Percentiles rank a stretch among this genome's conserved stretches.
These are phyloP conservation scores for Diaporthe ampelina DNA, from an alignment of 2,329 filamentous ascomycete species.

Conservation along the genomic window DNA sequence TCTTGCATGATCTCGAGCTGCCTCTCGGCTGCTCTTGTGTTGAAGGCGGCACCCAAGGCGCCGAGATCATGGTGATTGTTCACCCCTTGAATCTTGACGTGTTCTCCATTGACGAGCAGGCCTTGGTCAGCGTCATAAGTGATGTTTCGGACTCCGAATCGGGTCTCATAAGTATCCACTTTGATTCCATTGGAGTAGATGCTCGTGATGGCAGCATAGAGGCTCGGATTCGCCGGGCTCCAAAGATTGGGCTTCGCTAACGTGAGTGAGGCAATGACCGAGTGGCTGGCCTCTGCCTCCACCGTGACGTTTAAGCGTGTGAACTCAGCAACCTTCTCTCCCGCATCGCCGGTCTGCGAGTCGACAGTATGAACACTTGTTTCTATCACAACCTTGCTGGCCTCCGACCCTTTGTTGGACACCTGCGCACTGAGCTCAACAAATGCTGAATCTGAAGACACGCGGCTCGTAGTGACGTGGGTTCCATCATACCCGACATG, in stretches of 20 bases:
- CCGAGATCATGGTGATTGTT: constrained; percentile 67
- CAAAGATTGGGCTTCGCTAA: constrained; percentile 59
- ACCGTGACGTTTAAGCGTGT: constrained; percentile 49
- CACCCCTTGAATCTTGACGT: constrained; percentile 59
- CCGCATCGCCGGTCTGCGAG: constrained; percentile 47
- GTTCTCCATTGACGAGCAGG: constrained; percentile 61
- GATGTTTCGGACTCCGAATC: constrained; percentile 63
- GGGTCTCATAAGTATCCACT: constrained; percentile 63
- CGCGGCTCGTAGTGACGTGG: constrained; percentile 59
- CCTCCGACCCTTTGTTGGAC: constrained; percentile 56
- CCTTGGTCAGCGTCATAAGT: constrained; percentile 57
- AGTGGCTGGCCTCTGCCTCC: constrained; percentile 49
- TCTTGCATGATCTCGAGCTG: constrained; percentile 64
- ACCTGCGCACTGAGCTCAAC: constrained; percentile 60
- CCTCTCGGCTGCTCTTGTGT: constrained; percentile 61
- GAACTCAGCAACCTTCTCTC: constrained; percentile 52
- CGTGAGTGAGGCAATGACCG: constrained; percentile 52
- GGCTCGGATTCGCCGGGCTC: constrained; percentile 64
- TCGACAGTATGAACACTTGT: constrained; percentile 59
- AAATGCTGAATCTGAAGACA: constrained; percentile 60
- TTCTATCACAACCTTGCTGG: constrained; percentile 52
- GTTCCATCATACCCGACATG: constrained; percentile 67
- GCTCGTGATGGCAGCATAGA: constrained; percentile 62
- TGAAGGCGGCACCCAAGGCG: constrained; percentile 63
- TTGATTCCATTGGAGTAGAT: constrained; percentile 47